Evolutionary conservation across 352 stramenopile species (phyloP), one percentile per base, ranked within the genome.

Genomic region (Pythium biforme): DNA sequence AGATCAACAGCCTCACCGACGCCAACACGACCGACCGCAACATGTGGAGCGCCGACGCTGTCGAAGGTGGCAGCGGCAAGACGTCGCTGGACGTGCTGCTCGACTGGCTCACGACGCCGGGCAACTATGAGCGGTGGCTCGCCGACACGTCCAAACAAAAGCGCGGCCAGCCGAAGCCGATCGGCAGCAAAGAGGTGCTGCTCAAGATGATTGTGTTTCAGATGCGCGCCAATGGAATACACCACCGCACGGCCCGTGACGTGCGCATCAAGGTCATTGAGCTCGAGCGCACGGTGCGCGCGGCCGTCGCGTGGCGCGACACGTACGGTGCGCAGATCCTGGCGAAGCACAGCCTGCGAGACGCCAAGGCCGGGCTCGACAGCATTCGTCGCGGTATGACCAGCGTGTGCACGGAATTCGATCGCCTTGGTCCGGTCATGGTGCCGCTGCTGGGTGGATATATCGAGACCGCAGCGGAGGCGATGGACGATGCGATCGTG

Each of bases 251-350:
- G 6, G 31, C 54, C 15, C 54, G 47, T 9, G 50, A 63, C 11
- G 49, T 68, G 47, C 62, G 62, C 47, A 68, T 25, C 37, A 68
- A 63, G 23, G 49, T 68, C 25, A 63, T 58, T 27, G 62, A 68
- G 5, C 37, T 68, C 37, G 62, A 68, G 48, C 53, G 62, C 8
- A 22, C 9, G 9, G 33, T 58, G 22, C 50, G 54, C 37, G 27
- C 9, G 2, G 62, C 55, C 14, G 23, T 68, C 40, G 48, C 33
- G 26, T 68, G 62, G 62, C 29, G 48, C 15, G 27, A 43, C 62
- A 55, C 25, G 15, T 14, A 49, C 25, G 48, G 62, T 8, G 33
- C 17, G 15, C 0, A 0, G 17, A 27, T 59, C 17, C 8, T 68
- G 33, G 10, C 19, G n/a, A n/a, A 25, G 29, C 25, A 26, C 26